phyloP scores from a whole-genome alignment of 306 rosid genomes.

The Pachyrhizus erosus region DNA sequence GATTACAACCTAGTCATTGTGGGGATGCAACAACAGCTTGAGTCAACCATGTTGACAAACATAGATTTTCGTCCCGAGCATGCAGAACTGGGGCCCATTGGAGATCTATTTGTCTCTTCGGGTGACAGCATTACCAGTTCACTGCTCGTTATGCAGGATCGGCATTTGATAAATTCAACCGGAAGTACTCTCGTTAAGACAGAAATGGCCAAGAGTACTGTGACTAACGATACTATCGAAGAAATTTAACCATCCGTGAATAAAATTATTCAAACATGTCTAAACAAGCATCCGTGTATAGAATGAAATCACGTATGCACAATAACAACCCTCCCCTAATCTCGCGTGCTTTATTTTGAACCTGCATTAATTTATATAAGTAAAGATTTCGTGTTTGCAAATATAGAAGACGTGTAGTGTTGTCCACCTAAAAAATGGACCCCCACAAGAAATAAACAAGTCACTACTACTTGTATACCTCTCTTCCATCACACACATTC shows the following conservation, averaged over 20 bases:
- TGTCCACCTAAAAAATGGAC: background rate
- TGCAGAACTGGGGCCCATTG: constrained; percentile 47
- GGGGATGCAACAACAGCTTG: constrained; percentile 38
- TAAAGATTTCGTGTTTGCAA: background rate
- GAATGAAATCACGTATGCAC: background rate
- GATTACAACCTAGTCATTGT: constrained; percentile 45
- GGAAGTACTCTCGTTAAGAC: background rate
- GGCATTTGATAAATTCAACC: constrained; percentile 3
- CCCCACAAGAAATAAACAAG: background rate
- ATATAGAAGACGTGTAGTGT: background rate
- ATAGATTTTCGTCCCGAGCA: constrained; percentile 29
- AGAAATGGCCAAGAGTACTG: background rate
- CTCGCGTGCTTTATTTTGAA: background rate
- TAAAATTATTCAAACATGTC: background rate
- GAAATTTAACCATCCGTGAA: constrained; percentile 11
- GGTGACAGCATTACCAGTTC: constrained; percentile 39
- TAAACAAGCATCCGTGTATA: background rate
- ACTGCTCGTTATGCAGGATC: constrained; percentile 41
- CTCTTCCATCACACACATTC: background rate
- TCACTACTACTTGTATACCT: background rate
- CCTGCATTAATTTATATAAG: background rate
- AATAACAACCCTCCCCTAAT: background rate
- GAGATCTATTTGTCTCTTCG: constrained; percentile 43
- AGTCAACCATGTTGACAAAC: constrained; percentile 17
- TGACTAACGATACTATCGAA: background rate